Evolutionary conservation across 371 early-diverging fungal species (phyloP).

Genomic region (Umbelopsis sp.): DNA sequence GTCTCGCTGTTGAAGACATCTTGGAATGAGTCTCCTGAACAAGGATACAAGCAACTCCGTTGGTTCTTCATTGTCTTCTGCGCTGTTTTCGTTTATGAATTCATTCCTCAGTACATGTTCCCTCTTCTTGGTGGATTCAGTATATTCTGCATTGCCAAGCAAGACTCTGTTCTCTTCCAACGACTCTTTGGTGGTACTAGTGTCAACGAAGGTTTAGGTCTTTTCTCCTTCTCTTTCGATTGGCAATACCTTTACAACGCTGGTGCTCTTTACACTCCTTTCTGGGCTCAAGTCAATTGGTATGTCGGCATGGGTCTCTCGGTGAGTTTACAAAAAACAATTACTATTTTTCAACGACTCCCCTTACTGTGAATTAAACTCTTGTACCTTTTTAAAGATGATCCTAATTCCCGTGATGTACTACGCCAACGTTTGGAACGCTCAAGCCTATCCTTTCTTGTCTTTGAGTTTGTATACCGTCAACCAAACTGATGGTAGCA

Average conservation of each 20-base stretch:
- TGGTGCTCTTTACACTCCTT: conserved; percentile 45
- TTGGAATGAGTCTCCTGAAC: conserved; percentile 61
- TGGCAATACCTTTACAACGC: conserved; percentile 55
- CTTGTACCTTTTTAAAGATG: neutral
- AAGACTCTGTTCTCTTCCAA: conserved; percentile 52
- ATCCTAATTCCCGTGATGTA: conserved; percentile 1
- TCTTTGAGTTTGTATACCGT: neutral
- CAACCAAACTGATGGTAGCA: neutral
- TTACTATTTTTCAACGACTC: neutral
- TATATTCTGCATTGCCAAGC: conserved; percentile 46
- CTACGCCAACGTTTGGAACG: conserved; percentile 17
- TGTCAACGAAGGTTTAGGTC: conserved; percentile 55
- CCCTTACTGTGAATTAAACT: neutral
- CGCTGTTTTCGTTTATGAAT: conserved; percentile 44
- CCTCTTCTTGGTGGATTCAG: conserved; percentile 54
- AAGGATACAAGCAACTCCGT: conserved; percentile 34
- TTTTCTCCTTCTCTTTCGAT: conserved; percentile 54
- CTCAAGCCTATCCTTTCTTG: conserved; percentile 9
- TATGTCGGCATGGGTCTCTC: conserved; percentile 5
- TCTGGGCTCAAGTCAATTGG: conserved; percentile 14
- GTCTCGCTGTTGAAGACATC: conserved; percentile 77
- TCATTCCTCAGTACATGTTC: conserved; percentile 53
- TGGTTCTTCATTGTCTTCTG: conserved; percentile 59
- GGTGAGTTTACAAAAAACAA: neutral
- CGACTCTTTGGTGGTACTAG: conserved; percentile 52